Percentiles rank a stretch among this genome's conserved stretches.
Conservation (phyloP, 78 protist species). For the Cavenderia fasciculata region DNA sequence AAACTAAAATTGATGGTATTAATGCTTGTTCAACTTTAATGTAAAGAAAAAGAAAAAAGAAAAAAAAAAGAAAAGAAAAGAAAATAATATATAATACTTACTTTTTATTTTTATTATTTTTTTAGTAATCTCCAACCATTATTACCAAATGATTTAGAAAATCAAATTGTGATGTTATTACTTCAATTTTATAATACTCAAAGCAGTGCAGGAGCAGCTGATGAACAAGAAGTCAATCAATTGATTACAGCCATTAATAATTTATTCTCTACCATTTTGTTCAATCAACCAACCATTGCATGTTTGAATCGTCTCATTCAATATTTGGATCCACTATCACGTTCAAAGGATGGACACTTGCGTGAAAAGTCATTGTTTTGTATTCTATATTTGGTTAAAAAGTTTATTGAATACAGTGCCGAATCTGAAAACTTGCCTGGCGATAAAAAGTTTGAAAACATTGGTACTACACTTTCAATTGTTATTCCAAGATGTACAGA, state of each 20-base stretch:
- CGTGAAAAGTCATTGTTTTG: conserved; percentile 71
- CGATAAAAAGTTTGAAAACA: conserved; percentile 53
- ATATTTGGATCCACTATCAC: conserved; percentile 60
- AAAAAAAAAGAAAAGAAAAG: too few species aligned
- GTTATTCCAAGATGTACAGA: conserved; percentile 77
- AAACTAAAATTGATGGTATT: conserved; percentile 34
- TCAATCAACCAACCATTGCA: conserved; percentile 37
- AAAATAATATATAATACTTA: too few species aligned
- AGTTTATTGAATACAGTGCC: conserved; percentile 44
- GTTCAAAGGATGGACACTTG: conserved; percentile 47
- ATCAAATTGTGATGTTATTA: not conserved
- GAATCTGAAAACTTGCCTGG: conserved; percentile 31
- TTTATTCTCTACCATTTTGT: conserved; percentile 60
- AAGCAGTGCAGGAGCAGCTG: not conserved
- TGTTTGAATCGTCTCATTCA: conserved; percentile 45
- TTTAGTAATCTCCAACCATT: conserved; percentile 47
- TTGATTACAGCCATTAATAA: conserved; percentile 17
- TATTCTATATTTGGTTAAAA: conserved; percentile 60
- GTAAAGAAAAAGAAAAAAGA: too few species aligned
- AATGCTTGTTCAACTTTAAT: conserved; percentile 46
- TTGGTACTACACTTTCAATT: conserved; percentile 42
- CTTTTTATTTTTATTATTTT: not conserved
- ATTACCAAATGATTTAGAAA: conserved; percentile 64
- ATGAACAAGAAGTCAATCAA: conserved; percentile 21
- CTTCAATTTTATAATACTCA: conserved; percentile 12